Evolutionary conservation across 768 basidiomycete species (phyloP), one percentile per base, ranked within the genome.

Genomic region (Pisolithus microcarpus): DNA sequence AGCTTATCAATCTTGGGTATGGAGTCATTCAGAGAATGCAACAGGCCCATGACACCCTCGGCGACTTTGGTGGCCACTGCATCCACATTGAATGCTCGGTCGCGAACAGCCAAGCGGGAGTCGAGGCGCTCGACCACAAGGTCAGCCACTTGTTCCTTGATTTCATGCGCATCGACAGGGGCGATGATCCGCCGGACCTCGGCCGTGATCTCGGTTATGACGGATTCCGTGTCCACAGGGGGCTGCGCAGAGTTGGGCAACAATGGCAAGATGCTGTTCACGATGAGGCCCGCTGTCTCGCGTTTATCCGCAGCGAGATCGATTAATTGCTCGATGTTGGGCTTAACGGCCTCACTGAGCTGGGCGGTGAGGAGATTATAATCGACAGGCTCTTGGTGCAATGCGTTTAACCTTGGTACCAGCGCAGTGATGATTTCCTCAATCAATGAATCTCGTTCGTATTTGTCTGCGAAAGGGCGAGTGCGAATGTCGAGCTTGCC

Each of bases 91-190:
- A 85, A 77, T 6, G 77, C 65, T 60, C 84, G 82, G 65, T 91
- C 89, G 8, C 89, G 77, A 24, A 88, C 82, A 36, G 87, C 78
- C 44, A 92, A 74, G 18, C 88, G 80, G 10, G 89, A 85, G 58
- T 91, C 86, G 10, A 92, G 74, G 24, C 90, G 80, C 62, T 90
- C 90, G 7, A 92, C 86, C 1, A 92, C 90, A 26, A 91, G 78
- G 62, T 91, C 90, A 2, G 90, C 86, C 0, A 92, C 88, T 60
- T 89, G 87, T 60, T 91, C 90, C 71, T 89, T 90, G 63, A 92
- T 87, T 64, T 87, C 85, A 58, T 90, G 87, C 0, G 87, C 80
- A 59, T 92, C 90, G 21, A 91, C 78, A 0, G 85, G 85, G 0
- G 81, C 83, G 52, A 87, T 82, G 24, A 82, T 78, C 21, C 78